These are phyloP conservation scores for Chernovozyma aurita DNA, from an alignment of 1,139 yeast species.

Conservation along the genomic window DNA sequence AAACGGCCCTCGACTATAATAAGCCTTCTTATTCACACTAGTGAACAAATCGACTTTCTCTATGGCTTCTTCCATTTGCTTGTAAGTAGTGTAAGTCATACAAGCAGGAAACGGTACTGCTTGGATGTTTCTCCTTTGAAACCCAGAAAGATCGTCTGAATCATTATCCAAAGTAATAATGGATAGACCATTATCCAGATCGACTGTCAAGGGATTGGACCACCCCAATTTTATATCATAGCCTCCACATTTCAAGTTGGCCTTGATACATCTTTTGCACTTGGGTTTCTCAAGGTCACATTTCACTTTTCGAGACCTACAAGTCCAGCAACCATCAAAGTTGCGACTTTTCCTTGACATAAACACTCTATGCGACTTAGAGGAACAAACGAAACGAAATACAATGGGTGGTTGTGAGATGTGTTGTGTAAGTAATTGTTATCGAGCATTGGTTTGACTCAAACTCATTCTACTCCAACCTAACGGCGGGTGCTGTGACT, in stretches of 20 bases:
- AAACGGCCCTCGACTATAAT: constrained; percentile 3
- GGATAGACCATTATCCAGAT: constrained; percentile 4
- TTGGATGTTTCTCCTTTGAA: constrained; percentile 36
- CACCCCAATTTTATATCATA: constrained; percentile 39
- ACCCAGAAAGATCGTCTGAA: constrained; percentile 8
- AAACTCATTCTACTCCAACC: no score
- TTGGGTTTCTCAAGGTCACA: constrained; percentile 43
- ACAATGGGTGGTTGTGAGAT: no score
- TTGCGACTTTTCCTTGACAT: constrained; percentile 33
- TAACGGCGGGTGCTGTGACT: no score
- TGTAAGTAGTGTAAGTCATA: constrained; percentile 31
- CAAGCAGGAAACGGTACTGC: constrained; percentile 29
- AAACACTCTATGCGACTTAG: not conserved
- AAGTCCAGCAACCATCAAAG: constrained; percentile 53
- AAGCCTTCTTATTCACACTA: not conserved
- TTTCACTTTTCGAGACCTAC: constrained; percentile 46
- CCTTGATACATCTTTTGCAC: constrained; percentile 40
- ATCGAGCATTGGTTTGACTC: no score
- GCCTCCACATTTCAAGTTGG: constrained; percentile 39
- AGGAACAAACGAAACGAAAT: no score
- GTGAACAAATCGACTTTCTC: constrained; percentile 21
- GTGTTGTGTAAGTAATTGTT: no score
- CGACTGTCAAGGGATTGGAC: constrained; percentile 31
- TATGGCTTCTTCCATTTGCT: constrained; percentile 22
- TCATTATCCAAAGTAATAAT: constrained; percentile 1